phyloP scores from a whole-genome alignment of 208 protist genomes.

The Angomonas desouzai region DNA sequence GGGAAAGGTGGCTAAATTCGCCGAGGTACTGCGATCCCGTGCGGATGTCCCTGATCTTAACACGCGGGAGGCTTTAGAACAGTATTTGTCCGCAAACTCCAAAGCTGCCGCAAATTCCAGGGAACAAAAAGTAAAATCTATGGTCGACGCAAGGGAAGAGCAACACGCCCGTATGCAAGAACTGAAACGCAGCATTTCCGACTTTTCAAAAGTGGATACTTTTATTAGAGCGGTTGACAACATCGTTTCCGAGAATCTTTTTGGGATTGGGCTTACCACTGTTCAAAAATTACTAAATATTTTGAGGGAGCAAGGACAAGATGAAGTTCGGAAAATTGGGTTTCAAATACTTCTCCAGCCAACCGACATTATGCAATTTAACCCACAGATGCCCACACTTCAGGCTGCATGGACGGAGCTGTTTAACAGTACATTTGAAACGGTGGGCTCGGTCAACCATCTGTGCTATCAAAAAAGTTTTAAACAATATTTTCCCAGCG shows the following conservation, averaged over 20 bases:
- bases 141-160: conserved; percentile 89
- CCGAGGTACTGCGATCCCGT: conserved; percentile 68
- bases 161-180: conserved; percentile 78
- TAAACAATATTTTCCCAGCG: conserved; percentile 72
- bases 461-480: conserved; percentile 82
- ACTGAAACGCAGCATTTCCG: conserved; percentile 89
- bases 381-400: conserved; percentile 63
- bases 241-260: conserved; percentile 83
- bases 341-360: conserved; percentile 88
- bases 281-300: conserved; percentile 69
- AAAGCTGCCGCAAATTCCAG: conserved; percentile 26
- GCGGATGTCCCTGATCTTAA: conserved; percentile 92
- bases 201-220: conserved; percentile 86
- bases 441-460: conserved; percentile 39
- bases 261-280: conserved; percentile 58
- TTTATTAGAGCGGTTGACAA: conserved; percentile 90
- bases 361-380: conserved; percentile 65
- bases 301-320: conserved; percentile 47
- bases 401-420: conserved; percentile 51
- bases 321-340: conserved; percentile 70
- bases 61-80: conserved; percentile 86
- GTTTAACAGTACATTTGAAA: conserved; percentile 63
- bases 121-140: conserved; percentile 85
- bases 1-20: conserved; percentile 74
- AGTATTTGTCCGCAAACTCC: conserved; percentile 86